Percentiles rank a stretch among this genome's conserved stretches.
Conservation (phyloP, 768 basidiomycete species). For the Boletus rex-veris region DNA sequence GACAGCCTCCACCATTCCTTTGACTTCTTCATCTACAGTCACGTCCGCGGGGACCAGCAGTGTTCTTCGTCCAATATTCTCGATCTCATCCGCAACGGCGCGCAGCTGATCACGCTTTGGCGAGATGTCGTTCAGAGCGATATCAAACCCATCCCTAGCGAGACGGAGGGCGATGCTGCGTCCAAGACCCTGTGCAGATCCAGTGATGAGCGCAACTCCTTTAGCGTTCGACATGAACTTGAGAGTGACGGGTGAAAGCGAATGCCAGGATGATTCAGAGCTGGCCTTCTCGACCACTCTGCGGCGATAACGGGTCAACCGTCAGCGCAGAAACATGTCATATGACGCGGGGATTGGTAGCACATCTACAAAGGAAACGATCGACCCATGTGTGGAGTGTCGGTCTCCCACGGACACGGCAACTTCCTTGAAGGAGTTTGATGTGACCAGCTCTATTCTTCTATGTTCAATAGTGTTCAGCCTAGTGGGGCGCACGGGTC, state of each 20-base stretch:
- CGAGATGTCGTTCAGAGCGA: constrained; percentile 29
- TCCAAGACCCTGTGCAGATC: constrained; percentile 31
- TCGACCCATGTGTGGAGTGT: too few relatives aligned
- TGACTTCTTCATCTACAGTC: constrained; percentile 2
- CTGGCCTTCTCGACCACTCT: too few relatives aligned
- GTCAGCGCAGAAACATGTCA: too few relatives aligned
- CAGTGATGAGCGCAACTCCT: constrained; percentile 32
- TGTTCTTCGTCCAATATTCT: constrained; percentile 11
- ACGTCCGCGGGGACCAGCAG: constrained; percentile 16
- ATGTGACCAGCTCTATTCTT: too few relatives aligned
- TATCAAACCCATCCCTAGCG: constrained; percentile 23
- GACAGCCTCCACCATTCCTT: constrained; percentile 1
- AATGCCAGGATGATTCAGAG: too few relatives aligned
- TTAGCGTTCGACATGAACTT: constrained; percentile 7
- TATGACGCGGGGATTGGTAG: too few relatives aligned
- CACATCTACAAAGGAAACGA: too few relatives aligned
- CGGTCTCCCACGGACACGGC: too few relatives aligned
- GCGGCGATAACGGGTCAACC: too few relatives aligned
- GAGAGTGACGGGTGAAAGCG: not conserved
- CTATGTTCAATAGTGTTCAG: too few relatives aligned
- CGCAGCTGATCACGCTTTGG: constrained; percentile 11
- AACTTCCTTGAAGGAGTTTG: too few relatives aligned
- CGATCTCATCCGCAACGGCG: constrained; percentile 10
- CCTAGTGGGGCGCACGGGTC: too few relatives aligned
- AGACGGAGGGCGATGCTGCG: constrained; percentile 16